Evolutionary conservation across 495 filamentous ascomycete genomes (phyloP).

Genomic region (Neurospora africana): DNA sequence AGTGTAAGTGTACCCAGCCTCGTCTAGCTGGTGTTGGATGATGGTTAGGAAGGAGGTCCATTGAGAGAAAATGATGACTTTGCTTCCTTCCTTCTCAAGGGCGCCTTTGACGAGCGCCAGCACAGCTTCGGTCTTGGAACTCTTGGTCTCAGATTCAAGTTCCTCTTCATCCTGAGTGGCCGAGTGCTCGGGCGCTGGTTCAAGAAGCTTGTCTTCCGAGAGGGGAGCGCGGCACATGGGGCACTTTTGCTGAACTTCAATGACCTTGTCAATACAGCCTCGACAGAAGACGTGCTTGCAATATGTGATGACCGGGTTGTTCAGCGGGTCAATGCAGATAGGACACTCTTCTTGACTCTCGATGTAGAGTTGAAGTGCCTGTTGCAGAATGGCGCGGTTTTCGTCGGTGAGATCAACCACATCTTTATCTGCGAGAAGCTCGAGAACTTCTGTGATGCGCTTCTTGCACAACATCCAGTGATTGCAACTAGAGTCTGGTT

Average conservation of each 20-base stretch:
- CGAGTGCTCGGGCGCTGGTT: slow-evolving; percentile 48
- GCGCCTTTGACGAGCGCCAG: slow-evolving; percentile 68
- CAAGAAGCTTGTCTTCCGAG: slow-evolving; percentile 48
- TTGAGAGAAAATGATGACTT: slow-evolving; percentile 85
- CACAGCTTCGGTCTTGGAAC: slow-evolving; percentile 77
- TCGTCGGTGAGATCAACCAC: slow-evolving; percentile 62
- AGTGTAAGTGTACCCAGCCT: slow-evolving; percentile 50
- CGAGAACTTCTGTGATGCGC: slow-evolving; percentile 59
- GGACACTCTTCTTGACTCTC: slow-evolving; percentile 77
- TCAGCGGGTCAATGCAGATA: slow-evolving; percentile 67
- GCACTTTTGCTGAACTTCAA: slow-evolving; percentile 72
- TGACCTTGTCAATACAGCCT: slow-evolving; percentile 66
- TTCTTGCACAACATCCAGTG: slow-evolving; percentile 76
- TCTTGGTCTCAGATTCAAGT: slow-evolving; percentile 54
- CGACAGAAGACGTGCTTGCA: slow-evolving; percentile 79
- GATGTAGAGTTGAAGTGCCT: slow-evolving; percentile 67
- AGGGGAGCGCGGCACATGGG: slow-evolving; percentile 79
- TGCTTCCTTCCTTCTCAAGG: slow-evolving; percentile 55
- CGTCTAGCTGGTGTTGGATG: slow-evolving; percentile 57
- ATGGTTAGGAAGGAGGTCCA: slow-evolving; percentile 87
- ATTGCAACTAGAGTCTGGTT: slow-evolving; percentile 40
- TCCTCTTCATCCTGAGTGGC: slow-evolving; percentile 28
- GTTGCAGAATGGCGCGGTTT: slow-evolving; percentile 62
- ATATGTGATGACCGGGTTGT: slow-evolving; percentile 71
- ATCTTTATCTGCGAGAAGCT: slow-evolving; percentile 52